A percentile compares a stretch with the other conserved stretches of the same genome.
phyloP scores from a whole-genome alignment of 441 rosid genomes.

The Raphanus hybrid region DNA sequence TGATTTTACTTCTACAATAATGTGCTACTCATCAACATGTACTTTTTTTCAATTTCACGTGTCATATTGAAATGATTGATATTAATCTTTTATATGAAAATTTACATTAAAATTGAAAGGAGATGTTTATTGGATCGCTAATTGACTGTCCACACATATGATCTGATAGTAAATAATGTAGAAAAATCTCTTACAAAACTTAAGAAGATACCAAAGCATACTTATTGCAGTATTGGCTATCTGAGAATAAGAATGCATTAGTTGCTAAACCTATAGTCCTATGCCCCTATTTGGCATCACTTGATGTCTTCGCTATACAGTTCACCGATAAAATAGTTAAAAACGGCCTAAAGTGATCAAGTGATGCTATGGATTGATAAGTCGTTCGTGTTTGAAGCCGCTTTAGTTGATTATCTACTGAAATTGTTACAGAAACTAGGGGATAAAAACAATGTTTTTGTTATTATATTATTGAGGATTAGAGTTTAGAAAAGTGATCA shows the following conservation, averaged over 20 bases:
- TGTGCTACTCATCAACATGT: no score
- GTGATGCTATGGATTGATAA: neutral
- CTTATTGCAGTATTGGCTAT: neutral
- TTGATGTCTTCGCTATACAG: neutral
- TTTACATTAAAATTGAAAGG: no score
- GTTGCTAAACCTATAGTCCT: constrained; percentile 5
- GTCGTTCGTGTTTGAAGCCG: neutral
- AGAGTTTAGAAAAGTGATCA: constrained; percentile 27
- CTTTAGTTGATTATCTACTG: constrained; percentile 12
- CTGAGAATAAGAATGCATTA: neutral
- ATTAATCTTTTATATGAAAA: no score
- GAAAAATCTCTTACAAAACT: neutral
- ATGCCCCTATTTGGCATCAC: neutral
- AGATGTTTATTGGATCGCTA: no score
- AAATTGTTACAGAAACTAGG: constrained; percentile 5
- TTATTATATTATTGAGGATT: neutral
- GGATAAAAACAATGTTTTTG: neutral
- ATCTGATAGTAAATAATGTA: neutral
- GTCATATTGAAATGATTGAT: no score
- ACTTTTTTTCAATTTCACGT: no score
- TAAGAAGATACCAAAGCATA: neutral
- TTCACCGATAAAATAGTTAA: neutral
- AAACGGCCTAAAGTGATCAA: neutral
- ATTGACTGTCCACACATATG: neutral
- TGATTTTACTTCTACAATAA: no score